phyloP scores from a whole-genome alignment of 148 eudicot species.

The Silene conica region DNA sequence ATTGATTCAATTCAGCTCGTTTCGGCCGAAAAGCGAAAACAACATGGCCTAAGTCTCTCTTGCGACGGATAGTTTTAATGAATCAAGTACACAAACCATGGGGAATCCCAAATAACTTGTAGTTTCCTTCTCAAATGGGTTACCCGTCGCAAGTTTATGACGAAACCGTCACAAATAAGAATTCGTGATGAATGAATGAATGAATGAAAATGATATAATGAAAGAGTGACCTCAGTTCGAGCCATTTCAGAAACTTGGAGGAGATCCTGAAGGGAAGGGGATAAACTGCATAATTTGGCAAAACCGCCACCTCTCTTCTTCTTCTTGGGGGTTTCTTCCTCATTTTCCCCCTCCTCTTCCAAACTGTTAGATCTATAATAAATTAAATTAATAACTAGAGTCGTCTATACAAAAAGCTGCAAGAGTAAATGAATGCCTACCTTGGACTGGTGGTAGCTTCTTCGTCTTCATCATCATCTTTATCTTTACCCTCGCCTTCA shows the following conservation, averaged over 20 bases:
- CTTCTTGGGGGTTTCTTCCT: conserved; percentile 19
- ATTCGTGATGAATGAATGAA: neutral
- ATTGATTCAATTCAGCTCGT: too few species aligned
- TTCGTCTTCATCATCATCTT: neutral
- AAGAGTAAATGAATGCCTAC: neutral
- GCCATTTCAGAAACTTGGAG: conserved; percentile 57
- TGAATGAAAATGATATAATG: neutral
- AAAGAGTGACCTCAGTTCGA: conserved; percentile 49
- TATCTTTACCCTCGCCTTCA: conserved; percentile 9
- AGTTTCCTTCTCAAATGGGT: too few species aligned
- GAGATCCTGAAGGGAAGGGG: conserved; percentile 58
- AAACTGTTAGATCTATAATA: neutral
- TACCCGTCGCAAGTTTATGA: too few species aligned
- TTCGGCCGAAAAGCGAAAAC: too few species aligned
- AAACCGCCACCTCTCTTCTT: conserved; percentile 45
- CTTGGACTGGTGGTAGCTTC: conserved; percentile 11
- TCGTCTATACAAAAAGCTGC: too few species aligned
- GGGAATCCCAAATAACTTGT: too few species aligned
- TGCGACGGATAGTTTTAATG: too few species aligned
- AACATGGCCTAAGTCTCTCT: too few species aligned
- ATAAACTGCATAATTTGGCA: conserved; percentile 49
- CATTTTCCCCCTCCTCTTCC: neutral
- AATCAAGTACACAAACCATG: too few species aligned
- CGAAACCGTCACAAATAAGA: too few species aligned
- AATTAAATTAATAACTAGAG: too few species aligned